Base-by-base conservation (phyloP, 2,329 filamentous ascomycete species). In the Zasmidium cellare region DNA sequence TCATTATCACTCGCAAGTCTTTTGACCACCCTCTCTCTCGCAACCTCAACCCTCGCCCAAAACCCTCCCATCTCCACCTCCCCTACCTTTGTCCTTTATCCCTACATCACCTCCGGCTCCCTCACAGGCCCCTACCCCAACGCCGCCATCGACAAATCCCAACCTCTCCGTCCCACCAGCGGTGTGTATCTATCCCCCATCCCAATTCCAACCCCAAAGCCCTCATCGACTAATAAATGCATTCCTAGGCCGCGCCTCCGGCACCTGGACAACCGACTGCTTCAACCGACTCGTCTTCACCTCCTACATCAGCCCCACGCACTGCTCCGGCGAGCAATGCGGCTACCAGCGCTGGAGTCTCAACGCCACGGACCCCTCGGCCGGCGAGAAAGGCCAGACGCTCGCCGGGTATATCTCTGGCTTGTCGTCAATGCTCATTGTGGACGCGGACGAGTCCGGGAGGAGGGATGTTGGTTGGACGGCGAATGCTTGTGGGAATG, bases 261-360 rank as follows among this genome's bases (percentile, higher is more conserved):
- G 53, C 2, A 41, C 38, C 9, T 59, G 44, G 19, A 53, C 53
- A n/a, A n/a, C 48, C 1, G 57, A 59, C 41, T 59, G 57, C 49
- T 56, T 59, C 49, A 59, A 59, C 38, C 31, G 57, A 20, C 49
- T 50, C 20, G 25, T 50, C 31, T 59, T 59, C 49, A 59, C 57
- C 1, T 22, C n/a, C 38, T 59, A 59, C 28, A 23, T 59, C n/a
- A n/a, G n/a, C 2, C 23, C 23, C 2, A 59, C 57, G 1, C 57
- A 59, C 20, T 59, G 57, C 31, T 50, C 25, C 16, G 25, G 41
- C 7, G 57, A 59, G 19, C 57, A 59, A 28, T 59, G 57, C 35
- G 53, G 53, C 28, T 44, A 16, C 19, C 11, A 52, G 20, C 19
- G 57, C 19, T 59, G 57, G 57, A 31, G 20, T 16, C 3, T 59